Percentiles rank a stretch among this genome's conserved stretches.
phyloP scores from a whole-genome alignment of 495 filamentous ascomycete species.

The Penicillium atrosanguineum region DNA sequence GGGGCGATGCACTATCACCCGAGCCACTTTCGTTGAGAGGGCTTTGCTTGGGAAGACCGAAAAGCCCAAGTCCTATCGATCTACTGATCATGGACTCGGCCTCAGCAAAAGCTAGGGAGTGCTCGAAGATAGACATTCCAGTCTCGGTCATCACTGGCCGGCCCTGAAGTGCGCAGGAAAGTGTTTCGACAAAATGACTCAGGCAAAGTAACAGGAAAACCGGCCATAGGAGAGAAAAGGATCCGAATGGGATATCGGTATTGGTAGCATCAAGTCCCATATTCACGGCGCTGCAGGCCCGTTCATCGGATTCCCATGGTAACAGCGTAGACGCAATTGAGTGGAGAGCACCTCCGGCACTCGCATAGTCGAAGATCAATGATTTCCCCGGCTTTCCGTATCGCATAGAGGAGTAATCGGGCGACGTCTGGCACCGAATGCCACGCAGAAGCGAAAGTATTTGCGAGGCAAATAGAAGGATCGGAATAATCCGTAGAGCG shows the following conservation, averaged over 20 bases:
- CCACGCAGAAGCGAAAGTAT: constrained; percentile 70
- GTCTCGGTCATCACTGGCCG: constrained; percentile 75
- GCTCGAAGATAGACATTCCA: constrained; percentile 95
- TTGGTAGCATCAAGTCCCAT: constrained; percentile 60
- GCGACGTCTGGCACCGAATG: constrained; percentile 88
- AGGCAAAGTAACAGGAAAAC: constrained; percentile 78
- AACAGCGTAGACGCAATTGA: constrained; percentile 64
- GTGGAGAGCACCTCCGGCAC: constrained; percentile 67
- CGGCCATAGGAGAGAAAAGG: constrained; percentile 82
- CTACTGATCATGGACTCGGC: constrained; percentile 82
- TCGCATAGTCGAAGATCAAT: constrained; percentile 69
- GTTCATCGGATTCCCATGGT: constrained; percentile 62
- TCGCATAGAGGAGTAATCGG: constrained; percentile 66
- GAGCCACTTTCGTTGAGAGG: constrained; percentile 23
- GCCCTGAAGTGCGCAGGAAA: constrained; percentile 89
- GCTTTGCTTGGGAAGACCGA: constrained; percentile 48
- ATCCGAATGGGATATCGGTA: constrained; percentile 58
- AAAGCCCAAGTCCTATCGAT: constrained; percentile 67
- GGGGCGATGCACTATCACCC: constrained; percentile 23
- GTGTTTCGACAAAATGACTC: constrained; percentile 83
- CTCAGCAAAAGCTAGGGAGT: constrained; percentile 94
- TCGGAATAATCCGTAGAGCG: constrained; percentile 68
- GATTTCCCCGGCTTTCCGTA: constrained; percentile 69
- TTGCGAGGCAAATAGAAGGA: constrained; percentile 71
- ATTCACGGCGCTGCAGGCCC: constrained; percentile 67